A percentile compares a stretch with the other conserved stretches of the same genome.
Conservation (phyloP, 805 yeast species). For the Candida andamanensis region DNA sequence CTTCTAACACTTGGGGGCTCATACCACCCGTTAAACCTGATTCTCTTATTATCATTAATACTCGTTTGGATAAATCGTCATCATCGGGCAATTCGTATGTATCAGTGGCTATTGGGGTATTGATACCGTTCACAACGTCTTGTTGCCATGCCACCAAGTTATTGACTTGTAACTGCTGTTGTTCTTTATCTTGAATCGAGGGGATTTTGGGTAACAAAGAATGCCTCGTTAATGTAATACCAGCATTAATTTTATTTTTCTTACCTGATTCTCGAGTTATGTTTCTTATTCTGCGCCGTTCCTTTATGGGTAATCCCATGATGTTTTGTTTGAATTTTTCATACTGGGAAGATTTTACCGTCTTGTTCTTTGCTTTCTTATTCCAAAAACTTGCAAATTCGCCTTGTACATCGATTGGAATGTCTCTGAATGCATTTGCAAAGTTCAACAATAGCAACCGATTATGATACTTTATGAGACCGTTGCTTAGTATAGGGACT, state of each 20-base stretch:
- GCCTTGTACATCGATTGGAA: conserved; percentile 52
- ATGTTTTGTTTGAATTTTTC: conserved; percentile 81
- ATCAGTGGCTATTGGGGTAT: conserved; percentile 75
- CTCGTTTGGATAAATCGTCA: conserved; percentile 58
- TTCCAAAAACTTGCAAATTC: conserved; percentile 43
- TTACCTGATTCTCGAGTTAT: conserved; percentile 83
- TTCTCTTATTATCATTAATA: conserved; percentile 82
- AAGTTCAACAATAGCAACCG: conserved; percentile 74
- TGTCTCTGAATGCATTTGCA: conserved; percentile 77
- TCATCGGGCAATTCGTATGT: conserved; percentile 78
- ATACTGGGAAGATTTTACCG: conserved; percentile 63
- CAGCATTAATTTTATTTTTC: conserved; percentile 64
- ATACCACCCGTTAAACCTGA: conserved; percentile 81
- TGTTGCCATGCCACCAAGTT: conserved; percentile 83
- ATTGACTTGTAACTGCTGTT: conserved; percentile 39
- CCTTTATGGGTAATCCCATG: conserved; percentile 78
- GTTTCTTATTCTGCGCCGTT: conserved; percentile 76
- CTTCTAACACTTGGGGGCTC: conserved; percentile 72
- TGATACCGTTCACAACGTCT: conserved; percentile 81
- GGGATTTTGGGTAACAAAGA: conserved; percentile 83
- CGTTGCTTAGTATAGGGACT: conserved; percentile 45
- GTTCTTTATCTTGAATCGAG: conserved; percentile 48
- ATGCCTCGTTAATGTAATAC: conserved; percentile 65
- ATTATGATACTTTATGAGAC: conserved; percentile 66
- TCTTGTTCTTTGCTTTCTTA: conserved; percentile 42